Evolutionary conservation across 352 stramenopile species (phyloP).

Genomic region (Phytophthora fragariaefolia): DNA sequence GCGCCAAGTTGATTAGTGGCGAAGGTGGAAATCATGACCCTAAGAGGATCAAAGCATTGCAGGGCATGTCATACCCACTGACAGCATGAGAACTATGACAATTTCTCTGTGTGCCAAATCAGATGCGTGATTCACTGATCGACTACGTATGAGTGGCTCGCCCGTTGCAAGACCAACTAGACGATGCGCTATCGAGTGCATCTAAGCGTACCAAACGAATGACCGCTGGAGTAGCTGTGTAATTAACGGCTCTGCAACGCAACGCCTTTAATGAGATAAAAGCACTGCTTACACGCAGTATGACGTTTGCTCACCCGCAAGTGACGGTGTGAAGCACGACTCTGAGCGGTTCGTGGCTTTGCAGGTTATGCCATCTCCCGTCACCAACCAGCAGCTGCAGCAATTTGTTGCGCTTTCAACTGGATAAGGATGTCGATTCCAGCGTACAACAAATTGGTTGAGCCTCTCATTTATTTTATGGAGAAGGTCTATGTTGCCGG

Average conservation of each 20-base stretch:
- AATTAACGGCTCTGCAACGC: background rate
- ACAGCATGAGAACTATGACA: slow-evolving; percentile 6
- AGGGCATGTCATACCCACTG: background rate
- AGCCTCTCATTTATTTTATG: slow-evolving; percentile 1
- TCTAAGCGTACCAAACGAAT: background rate
- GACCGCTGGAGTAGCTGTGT: background rate
- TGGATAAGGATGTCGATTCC: slow-evolving; percentile 26
- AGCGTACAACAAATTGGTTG: slow-evolving; percentile 20
- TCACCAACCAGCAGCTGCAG: slow-evolving; percentile 9
- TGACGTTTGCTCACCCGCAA: background rate
- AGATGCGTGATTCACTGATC: slow-evolving; percentile 1
- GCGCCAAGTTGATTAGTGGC: slow-evolving; percentile 16
- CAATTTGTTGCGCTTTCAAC: slow-evolving; percentile 30
- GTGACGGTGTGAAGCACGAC: slow-evolving; percentile 11
- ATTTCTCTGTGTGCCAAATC: slow-evolving; percentile 3
- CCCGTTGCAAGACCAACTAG: background rate
- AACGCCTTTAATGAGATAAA: background rate
- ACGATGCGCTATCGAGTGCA: background rate
- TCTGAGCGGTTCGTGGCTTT: background rate
- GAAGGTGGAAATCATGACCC: slow-evolving; percentile 1
- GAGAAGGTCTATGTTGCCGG: slow-evolving; percentile 8
- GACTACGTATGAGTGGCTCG: background rate
- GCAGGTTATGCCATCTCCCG: background rate
- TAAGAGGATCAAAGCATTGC: background rate
- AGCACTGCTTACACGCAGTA: background rate